phyloP scores from a whole-genome alignment of 139 green algal species.

The Volvox africanus region DNA sequence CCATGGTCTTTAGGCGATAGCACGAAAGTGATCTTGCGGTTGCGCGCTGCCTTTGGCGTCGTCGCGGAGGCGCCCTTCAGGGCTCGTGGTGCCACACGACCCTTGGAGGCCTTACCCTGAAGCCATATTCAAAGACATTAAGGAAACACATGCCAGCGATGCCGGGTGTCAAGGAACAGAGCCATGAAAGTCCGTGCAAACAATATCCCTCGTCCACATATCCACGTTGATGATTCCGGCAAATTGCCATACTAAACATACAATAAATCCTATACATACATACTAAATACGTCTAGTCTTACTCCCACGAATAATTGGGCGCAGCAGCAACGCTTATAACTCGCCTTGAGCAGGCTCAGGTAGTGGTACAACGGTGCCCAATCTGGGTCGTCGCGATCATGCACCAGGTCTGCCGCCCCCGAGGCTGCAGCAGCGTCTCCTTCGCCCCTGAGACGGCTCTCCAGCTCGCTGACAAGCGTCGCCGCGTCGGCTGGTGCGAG shows the following conservation, averaged over 20 bases:
- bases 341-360: conserved; percentile 8
- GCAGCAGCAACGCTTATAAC: not conserved
- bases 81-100: conserved; percentile 10
- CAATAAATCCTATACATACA: no score
- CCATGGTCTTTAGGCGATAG: not conserved
- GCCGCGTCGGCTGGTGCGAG: conserved; percentile 13
- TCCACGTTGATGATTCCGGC: no score
- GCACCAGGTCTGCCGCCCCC: not conserved
- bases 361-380: conserved; percentile 35
- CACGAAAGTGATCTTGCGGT: conserved; percentile 44
- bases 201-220: no score
- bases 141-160: no score
- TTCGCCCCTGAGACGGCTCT: not conserved
- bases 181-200: no score
- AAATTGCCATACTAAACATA: no score
- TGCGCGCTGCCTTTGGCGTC: not conserved
- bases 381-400: conserved; percentile 27
- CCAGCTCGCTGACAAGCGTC: conserved; percentile 35
- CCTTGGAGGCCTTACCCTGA: conserved; percentile 32
- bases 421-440: not conserved
- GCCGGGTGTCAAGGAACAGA: no score
- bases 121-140: no score
- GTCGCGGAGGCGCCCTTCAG: conserved; percentile 26
- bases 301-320: not conserved
- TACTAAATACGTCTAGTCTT: no score